Base-by-base conservation (phyloP, 1,284 basidiomycete species). In the Leucoagaricus sp. region DNA sequence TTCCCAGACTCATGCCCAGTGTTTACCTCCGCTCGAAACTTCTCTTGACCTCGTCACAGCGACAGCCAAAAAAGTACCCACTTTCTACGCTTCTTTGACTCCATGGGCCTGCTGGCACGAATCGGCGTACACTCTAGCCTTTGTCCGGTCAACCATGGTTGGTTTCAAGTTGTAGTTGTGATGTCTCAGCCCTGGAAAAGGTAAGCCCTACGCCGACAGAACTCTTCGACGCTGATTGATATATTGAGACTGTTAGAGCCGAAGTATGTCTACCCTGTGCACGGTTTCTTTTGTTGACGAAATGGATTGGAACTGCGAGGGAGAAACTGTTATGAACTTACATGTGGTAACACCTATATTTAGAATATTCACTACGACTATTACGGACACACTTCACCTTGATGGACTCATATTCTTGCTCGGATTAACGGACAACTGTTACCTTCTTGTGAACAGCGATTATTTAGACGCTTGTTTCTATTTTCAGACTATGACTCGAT, bases 211-310 rank as follows among this genome's bases (percentile, higher is more conserved):
- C 26, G 38, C 23, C 58, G 46, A 49, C 40, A 53, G 4, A 29
- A 33, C 0, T 41, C 9, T 26, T 12, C 52, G 34, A 45, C 3
- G 42, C 29, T 13, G 10, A 59, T 25, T 33, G 40, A 29, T 33
- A 29, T 42, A n/a, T n/a, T n/a, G n/a, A 50, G 13, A 28, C 9
- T 12, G 10, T 21, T 49, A 76, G 74, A 21, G 73, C 93, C 61
- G 89, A 93, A 69, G 86, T 93, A 42, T 83, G 89, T 12, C 79
- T 92, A 10, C 90, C 91, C 5, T 80, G 84, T 17, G 85, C 81
- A 63, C 93, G 91, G 89, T 80, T 93, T n/a, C 74, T 78, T n/a
- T 93, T 19, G 80, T 92, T 10, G 88, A 90, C 38, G 83, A 89
- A 63, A 82, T 92, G 44, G 80, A 84, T 1, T 87, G 85, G 67